These are phyloP conservation scores for Fusarium caatingaense DNA, from an alignment of 2,329 filamentous ascomycete species.

Conservation along the genomic window DNA sequence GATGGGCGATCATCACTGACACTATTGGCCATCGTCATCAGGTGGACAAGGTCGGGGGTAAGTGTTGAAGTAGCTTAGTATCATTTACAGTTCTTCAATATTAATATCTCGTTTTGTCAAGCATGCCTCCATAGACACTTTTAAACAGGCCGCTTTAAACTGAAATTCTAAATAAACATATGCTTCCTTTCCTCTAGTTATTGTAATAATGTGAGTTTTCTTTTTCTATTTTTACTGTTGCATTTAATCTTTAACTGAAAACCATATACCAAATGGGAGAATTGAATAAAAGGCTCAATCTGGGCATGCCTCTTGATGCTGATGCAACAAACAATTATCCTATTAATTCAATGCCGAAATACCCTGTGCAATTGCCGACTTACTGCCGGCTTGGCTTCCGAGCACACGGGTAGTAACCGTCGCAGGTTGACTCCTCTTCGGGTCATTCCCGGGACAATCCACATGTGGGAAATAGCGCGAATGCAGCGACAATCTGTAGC, in stretches of 20 bases:
- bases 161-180: no score
- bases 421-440: background rate
- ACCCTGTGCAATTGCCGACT: background rate
- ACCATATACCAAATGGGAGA: no score
- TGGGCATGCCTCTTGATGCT: background rate
- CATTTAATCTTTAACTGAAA: no score
- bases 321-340: background rate
- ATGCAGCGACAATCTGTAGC: background rate
- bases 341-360: rapidly evolving
- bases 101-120: no score
- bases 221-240: no score
- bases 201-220: no score
- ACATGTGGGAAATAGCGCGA: background rate
- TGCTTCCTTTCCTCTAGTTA: no score
- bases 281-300: background rate
- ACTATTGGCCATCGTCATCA: background rate
- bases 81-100: no score
- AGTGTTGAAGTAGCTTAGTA: background rate
- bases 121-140: rapidly evolving
- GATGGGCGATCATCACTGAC: background rate
- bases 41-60: background rate
- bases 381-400: background rate
- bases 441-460: background rate
- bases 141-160: no score
- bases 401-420: background rate